These are phyloP conservation scores for Fusarium pseudonygamai DNA, from an alignment of 2,329 filamentous ascomycete genomes.

Conservation along the genomic window DNA sequence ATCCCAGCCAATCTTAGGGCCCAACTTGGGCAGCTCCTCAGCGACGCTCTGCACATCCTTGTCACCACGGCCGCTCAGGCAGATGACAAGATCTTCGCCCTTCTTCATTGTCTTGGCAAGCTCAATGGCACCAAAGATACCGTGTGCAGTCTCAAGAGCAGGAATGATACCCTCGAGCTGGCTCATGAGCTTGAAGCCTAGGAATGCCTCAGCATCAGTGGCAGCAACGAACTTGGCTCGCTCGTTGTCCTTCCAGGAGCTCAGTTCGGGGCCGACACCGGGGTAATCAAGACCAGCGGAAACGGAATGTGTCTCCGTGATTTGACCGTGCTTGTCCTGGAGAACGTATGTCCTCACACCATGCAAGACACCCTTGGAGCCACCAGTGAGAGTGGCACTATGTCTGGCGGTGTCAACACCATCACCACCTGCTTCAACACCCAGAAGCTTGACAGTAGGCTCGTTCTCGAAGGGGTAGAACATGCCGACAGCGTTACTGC, in stretches of 20 bases:
- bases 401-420: conserved; percentile 87
- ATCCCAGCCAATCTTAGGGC: conserved; percentile 85
- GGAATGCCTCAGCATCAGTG: conserved; percentile 89
- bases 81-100: conserved; percentile 91
- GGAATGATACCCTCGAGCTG: conserved; percentile 97
- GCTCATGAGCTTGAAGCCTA: conserved; percentile 84
- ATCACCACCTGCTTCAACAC: conserved; percentile 95
- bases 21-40: conserved; percentile 88
- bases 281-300: conserved; percentile 98
- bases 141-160: conserved; percentile 92
- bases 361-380: conserved; percentile 91
- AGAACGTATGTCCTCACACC: conserved; percentile 96
- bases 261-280: conserved; percentile 92
- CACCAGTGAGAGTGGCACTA: conserved; percentile 86
- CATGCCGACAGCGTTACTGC: conserved; percentile 96
- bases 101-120: conserved; percentile 92
- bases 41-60: conserved; percentile 99
- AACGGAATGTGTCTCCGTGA: conserved; percentile 93
- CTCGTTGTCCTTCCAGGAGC: conserved; percentile 89
- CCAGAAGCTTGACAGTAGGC: conserved; percentile 83
- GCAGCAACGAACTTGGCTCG: conserved; percentile 90
- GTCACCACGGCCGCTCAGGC: conserved; percentile 90
- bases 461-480: conserved; percentile 96
- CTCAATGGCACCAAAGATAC: conserved; percentile 87
- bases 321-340: conserved; percentile 92